phyloP scores from a whole-genome alignment of 2,329 filamentous ascomycete species.

The Aspergillus aculeatus region DNA sequence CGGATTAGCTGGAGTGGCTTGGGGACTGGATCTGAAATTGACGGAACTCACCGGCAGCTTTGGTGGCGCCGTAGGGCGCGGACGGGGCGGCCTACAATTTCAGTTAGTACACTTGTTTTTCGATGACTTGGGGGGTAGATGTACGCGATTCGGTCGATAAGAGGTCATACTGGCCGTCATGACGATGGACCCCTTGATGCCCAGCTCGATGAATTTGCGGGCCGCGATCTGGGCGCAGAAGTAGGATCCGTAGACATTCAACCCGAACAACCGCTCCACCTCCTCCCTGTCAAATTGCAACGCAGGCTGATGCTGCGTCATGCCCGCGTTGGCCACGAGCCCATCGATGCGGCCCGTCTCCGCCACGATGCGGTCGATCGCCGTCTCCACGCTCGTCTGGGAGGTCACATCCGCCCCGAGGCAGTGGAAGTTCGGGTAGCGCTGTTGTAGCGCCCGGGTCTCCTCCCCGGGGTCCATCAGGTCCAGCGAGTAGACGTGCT shows the following conservation, averaged over 20 bases:
- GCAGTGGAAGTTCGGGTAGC: slow-evolving; percentile 46
- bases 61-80: slow-evolving; percentile 49
- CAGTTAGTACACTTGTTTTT: too few relatives aligned
- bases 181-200: slow-evolving; percentile 40
- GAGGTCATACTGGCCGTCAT: slow-evolving; percentile 52
- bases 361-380: slow-evolving; percentile 42
- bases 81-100: slow-evolving; percentile 46
- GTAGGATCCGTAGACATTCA: slow-evolving; percentile 44
- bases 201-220: slow-evolving; percentile 42
- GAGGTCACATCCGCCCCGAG: slow-evolving; percentile 48
- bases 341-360: slow-evolving; percentile 45
- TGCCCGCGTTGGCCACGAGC: slow-evolving; percentile 43
- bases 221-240: slow-evolving; percentile 33
- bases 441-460: slow-evolving; percentile 37
- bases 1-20: too few relatives aligned
- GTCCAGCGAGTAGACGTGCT: slow-evolving; percentile 42
- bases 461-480: slow-evolving; percentile 35
- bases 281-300: slow-evolving; percentile 44
- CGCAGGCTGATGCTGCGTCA: slow-evolving; percentile 49
- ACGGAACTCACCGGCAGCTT: slow-evolving; percentile 37
- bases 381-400: slow-evolving; percentile 41
- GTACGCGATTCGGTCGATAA: slow-evolving; percentile 48
- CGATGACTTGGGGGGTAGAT: too few relatives aligned
- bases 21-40: too few relatives aligned
- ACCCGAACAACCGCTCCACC: slow-evolving; percentile 43